A percentile compares a stretch with the other conserved stretches of the same genome.
phyloP scores from a whole-genome alignment of 164 flowering plant genomes.

The Liriodendron chinense region DNA sequence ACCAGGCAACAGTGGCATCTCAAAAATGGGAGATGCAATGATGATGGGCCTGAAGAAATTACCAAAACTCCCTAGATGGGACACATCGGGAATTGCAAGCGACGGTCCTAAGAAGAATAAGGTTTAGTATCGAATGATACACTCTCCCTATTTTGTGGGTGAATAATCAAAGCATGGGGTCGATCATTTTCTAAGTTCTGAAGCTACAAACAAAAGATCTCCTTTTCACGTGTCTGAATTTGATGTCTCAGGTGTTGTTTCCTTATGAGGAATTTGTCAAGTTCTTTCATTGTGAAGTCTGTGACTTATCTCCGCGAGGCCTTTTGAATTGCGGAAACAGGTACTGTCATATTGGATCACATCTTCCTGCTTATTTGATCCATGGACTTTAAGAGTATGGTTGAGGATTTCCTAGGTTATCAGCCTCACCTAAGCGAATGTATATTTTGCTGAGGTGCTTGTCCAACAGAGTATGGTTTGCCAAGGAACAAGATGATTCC shows the following conservation, averaged over 20 bases:
- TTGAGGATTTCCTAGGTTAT: too few relatives aligned
- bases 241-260: conserved; percentile 56
- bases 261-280: conserved; percentile 80
- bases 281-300: conserved; percentile 51
- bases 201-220: not conserved
- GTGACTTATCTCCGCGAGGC: conserved; percentile 68
- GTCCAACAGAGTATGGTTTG: too few relatives aligned
- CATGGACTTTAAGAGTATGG: not conserved
- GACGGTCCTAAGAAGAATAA: conserved; percentile 36
- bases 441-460: too few relatives aligned
- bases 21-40: conserved; percentile 35
- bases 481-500: too few relatives aligned
- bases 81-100: conserved; percentile 19
- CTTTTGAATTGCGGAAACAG: conserved; percentile 91
- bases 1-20: conserved; percentile 29
- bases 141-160: not conserved
- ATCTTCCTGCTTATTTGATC: not conserved
- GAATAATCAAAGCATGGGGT: not conserved
- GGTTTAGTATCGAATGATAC: conserved; percentile 29
- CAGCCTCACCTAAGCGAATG: too few relatives aligned
- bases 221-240: conserved; percentile 2
- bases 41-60: conserved; percentile 51
- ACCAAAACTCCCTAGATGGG: conserved; percentile 33
- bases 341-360: conserved; percentile 24
- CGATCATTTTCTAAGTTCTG: conserved; percentile 1